phyloP scores from a whole-genome alignment of 2,329 filamentous ascomycete species.

The Ophiostoma sp. region DNA sequence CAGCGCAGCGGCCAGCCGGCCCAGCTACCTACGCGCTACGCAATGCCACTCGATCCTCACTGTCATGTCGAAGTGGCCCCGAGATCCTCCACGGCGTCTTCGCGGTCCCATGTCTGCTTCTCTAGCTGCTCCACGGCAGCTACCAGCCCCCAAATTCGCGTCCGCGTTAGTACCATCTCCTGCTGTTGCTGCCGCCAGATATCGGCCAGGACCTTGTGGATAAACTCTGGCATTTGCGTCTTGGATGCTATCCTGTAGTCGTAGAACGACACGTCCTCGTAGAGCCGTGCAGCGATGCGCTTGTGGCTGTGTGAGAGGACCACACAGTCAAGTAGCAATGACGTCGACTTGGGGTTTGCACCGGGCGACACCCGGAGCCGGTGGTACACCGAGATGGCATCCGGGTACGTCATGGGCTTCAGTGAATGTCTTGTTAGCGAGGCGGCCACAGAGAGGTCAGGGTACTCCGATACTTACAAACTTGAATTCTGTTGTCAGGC shows the following conservation, averaged over 20 bases:
- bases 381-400: slow-evolving; percentile 80
- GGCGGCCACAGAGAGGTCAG: too few relatives aligned
- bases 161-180: slow-evolving; percentile 53
- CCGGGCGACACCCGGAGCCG: slow-evolving; percentile 62
- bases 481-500: slow-evolving; percentile 82
- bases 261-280: slow-evolving; percentile 79
- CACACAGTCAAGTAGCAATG: slow-evolving; percentile 61
- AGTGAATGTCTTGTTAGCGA: not conserved
- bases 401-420: slow-evolving; percentile 80
- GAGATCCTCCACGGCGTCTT: slow-evolving; percentile 70
- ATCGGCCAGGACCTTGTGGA: slow-evolving; percentile 41
- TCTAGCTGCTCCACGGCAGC: slow-evolving; percentile 64
- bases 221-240: slow-evolving; percentile 44
- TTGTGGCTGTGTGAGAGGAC: slow-evolving; percentile 75
- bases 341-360: slow-evolving; percentile 45
- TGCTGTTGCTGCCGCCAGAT: slow-evolving; percentile 54
- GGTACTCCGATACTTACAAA: slow-evolving; percentile 65
- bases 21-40: not conserved
- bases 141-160: slow-evolving; percentile 57
- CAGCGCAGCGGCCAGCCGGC: not conserved
- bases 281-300: slow-evolving; percentile 69
- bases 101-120: slow-evolving; percentile 69
- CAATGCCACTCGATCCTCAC: not conserved
- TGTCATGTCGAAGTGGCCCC: slow-evolving; percentile 43
- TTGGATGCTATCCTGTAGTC: slow-evolving; percentile 52